These are phyloP conservation scores for Pachyrhizus erosus DNA, from an alignment of 306 rosid genomes.

Conservation along the genomic window DNA sequence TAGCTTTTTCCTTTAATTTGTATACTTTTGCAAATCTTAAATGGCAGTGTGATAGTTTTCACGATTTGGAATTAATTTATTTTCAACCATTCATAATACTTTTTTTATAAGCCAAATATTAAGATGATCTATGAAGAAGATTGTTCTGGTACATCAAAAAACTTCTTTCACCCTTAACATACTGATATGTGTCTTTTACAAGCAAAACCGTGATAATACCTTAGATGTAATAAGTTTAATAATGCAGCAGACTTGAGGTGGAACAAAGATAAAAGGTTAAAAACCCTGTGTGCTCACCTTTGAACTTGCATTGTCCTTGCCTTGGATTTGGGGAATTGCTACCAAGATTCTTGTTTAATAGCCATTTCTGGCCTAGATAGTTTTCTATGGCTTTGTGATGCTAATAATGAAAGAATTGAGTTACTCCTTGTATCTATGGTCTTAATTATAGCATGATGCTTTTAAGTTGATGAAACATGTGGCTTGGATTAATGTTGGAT, in stretches of 20 bases:
- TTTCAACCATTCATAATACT: slow-evolving; percentile 14
- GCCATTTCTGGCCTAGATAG: background rate
- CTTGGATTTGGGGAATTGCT: background rate
- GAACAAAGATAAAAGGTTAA: background rate
- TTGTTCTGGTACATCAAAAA: background rate
- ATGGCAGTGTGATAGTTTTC: background rate
- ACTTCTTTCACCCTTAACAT: too few relatives aligned
- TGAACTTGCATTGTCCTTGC: background rate
- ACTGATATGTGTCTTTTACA: too few relatives aligned
- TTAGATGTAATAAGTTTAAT: too few relatives aligned
- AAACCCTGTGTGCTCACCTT: background rate
- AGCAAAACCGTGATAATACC: too few relatives aligned
- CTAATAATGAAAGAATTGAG: slow-evolving; percentile 24
- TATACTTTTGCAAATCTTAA: background rate
- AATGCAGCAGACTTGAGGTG: too few relatives aligned
- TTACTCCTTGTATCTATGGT: background rate
- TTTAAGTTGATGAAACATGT: slow-evolving; percentile 24
- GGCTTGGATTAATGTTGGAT: slow-evolving; percentile 31
- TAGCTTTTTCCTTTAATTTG: slow-evolving; percentile 25
- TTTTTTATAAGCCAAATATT: background rate
- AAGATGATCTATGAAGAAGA: slow-evolving; percentile 5
- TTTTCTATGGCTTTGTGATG: slow-evolving; percentile 4
- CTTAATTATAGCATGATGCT: background rate
- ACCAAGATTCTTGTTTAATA: slow-evolving; percentile 23
- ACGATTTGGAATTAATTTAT: background rate